Evolutionary conservation across 768 basidiomycete genomes (phyloP).

Genomic region (Dacryopinax spathularia): DNA sequence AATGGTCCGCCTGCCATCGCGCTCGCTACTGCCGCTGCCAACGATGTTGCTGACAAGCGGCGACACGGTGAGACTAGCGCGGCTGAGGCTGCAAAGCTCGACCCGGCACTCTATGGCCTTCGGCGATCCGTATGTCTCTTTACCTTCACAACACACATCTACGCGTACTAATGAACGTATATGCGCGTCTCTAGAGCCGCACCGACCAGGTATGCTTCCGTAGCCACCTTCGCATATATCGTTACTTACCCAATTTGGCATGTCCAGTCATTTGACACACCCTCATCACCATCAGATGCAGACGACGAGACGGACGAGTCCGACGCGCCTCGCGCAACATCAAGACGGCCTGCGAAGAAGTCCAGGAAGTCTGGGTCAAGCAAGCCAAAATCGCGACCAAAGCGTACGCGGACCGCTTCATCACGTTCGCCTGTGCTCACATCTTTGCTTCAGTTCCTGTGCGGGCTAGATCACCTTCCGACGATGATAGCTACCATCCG

Average conservation of each 20-base stretch:
- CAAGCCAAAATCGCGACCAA: conserved; percentile 19
- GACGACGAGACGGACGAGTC: conserved; percentile 16
- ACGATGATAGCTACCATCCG: conserved; percentile 27
- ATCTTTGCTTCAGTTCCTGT: conserved; percentile 2
- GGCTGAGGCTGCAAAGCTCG: conserved; percentile 11
- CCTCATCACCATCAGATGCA: background rate
- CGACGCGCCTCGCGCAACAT: background rate
- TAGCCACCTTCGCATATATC: conserved; percentile 3
- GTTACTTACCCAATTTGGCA: background rate
- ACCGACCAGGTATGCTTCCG: conserved; percentile 1
- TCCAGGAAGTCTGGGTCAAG: conserved; percentile 43
- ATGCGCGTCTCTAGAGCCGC: background rate
- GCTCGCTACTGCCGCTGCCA: background rate
- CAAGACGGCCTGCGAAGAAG: conserved; percentile 3
- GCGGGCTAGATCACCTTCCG: conserved; percentile 18
- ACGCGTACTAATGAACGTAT: background rate
- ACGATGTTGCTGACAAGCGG: background rate
- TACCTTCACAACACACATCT: background rate
- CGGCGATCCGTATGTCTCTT: conserved; percentile 17
- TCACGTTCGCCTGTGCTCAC: conserved; percentile 33
- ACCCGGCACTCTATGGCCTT: conserved; percentile 19
- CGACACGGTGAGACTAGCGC: background rate
- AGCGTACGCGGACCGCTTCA: conserved; percentile 42
- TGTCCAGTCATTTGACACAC: background rate
- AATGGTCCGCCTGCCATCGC: conserved; percentile 1